Evolutionary conservation across 306 rosid species (phyloP).

Genomic region (Cicer pinnatifidum): DNA sequence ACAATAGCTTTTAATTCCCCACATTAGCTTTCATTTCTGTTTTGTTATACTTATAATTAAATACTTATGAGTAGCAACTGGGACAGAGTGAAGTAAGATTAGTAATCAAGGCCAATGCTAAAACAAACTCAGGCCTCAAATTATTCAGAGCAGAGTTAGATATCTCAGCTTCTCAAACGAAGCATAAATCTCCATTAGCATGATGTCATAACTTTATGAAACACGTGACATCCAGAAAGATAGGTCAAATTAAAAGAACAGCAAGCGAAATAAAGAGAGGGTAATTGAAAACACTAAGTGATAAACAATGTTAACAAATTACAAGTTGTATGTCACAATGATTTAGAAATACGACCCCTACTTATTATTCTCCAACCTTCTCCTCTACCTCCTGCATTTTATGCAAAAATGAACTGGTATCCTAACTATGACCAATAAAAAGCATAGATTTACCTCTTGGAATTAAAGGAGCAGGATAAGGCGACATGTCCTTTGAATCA

Average conservation of each 20-base stretch:
- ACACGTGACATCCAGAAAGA: conserved; percentile 14
- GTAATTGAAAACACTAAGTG: background rate
- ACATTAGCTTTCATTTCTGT: background rate
- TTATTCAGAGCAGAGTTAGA: conserved; percentile 14
- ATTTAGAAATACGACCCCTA: conserved; percentile 2
- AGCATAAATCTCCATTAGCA: conserved; percentile 14
- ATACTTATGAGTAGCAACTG: background rate
- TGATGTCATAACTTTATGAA: conserved; percentile 1
- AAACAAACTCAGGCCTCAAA: conserved; percentile 25
- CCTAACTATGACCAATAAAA: conserved; percentile 23
- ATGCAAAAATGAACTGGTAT: conserved; percentile 19
- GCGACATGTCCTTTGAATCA: conserved; percentile 48
- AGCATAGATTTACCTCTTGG: conserved; percentile 56
- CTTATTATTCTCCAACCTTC: conserved; percentile 27
- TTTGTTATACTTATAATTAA: conserved; percentile 9
- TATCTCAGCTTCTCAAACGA: conserved; percentile 13
- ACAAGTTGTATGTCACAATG: background rate
- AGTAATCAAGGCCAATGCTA: conserved; percentile 10
- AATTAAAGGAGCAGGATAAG: conserved; percentile 52
- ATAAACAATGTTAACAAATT: conserved; percentile 19
- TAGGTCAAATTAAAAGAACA: conserved; percentile 23
- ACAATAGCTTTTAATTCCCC: conserved; percentile 4
- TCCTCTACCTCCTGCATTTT: conserved; percentile 7
- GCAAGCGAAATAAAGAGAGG: background rate
- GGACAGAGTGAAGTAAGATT: conserved; percentile 1